Evolutionary conservation across 2,329 filamentous ascomycete species (phyloP).

Genomic region (Elsinoe australis): DNA sequence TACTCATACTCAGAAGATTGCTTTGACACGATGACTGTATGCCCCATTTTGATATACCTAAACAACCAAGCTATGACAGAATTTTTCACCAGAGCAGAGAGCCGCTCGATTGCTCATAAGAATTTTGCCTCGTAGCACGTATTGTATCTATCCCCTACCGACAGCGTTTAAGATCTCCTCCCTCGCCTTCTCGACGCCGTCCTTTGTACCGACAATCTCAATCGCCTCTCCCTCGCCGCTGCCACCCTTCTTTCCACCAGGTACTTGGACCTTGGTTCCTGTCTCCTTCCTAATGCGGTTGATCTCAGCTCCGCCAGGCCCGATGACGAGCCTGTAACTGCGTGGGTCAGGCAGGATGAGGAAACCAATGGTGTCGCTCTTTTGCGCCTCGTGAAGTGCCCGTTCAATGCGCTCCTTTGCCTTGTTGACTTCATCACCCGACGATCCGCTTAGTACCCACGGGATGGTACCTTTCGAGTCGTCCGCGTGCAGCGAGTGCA

Average conservation of each 20-base stretch:
- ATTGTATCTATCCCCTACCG: constrained; percentile 22
- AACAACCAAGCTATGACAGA: constrained; percentile 14
- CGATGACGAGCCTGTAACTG: constrained; percentile 85
- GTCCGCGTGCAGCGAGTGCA: constrained; percentile 68
- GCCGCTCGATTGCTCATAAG: too few species aligned
- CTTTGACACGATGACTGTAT: not conserved
- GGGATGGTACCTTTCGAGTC: constrained; percentile 59
- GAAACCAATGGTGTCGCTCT: constrained; percentile 70
- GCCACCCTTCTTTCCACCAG: constrained; percentile 54
- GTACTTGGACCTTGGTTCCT: constrained; percentile 88
- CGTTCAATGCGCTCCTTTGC: constrained; percentile 67
- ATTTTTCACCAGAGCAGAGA: too few species aligned
- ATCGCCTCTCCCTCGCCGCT: constrained; percentile 72
- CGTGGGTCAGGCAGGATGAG: constrained; percentile 81
- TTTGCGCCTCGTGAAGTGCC: constrained; percentile 63
- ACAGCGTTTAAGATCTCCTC: constrained; percentile 83
- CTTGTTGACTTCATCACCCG: constrained; percentile 67
- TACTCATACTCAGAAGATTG: not conserved
- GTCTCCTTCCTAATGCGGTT: constrained; percentile 89
- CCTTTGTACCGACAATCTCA: constrained; percentile 71
- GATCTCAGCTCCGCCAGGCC: constrained; percentile 80
- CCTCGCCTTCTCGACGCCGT: constrained; percentile 78
- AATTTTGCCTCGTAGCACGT: not conserved
- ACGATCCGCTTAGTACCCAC: constrained; percentile 75
- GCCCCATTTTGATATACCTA: constrained; percentile 11